These are phyloP conservation scores for Umbelopsis isabellina DNA, from an alignment of 192 early-diverging fungal species.

Conservation along the genomic window DNA sequence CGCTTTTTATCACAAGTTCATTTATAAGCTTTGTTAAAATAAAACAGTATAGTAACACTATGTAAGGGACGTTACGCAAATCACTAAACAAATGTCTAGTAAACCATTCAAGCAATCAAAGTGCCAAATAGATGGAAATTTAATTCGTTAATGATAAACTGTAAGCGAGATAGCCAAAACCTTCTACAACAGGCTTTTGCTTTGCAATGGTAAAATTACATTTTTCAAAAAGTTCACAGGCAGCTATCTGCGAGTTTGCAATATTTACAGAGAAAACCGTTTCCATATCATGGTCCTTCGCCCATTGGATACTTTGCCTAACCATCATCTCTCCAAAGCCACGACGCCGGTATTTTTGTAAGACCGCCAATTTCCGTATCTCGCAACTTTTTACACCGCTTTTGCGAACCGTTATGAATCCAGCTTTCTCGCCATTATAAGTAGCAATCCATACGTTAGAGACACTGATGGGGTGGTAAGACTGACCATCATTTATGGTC, in stretches of 20 bases:
- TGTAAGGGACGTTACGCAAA: too few relatives aligned
- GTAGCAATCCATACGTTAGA: conserved; percentile 17
- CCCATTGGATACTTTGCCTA: background rate
- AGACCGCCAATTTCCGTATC: background rate
- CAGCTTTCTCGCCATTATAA: background rate
- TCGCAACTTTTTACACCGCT: background rate
- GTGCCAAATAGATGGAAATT: background rate
- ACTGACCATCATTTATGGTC: background rate
- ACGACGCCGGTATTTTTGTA: background rate
- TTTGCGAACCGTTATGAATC: background rate
- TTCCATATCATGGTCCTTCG: background rate
- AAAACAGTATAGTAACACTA: too few relatives aligned
- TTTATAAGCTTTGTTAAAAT: too few relatives aligned
- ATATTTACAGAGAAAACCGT: conserved; percentile 4
- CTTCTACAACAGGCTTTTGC: conserved; percentile 28
- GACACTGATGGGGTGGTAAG: background rate
- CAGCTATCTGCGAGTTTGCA: background rate
- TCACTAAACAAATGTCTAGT: too few relatives aligned
- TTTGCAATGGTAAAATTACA: conserved; percentile 2
- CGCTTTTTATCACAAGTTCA: too few relatives aligned
- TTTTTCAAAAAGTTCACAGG: conserved; percentile 19
- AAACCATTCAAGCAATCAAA: too few relatives aligned
- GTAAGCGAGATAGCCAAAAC: conserved; percentile 9
- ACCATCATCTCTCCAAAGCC: conserved; percentile 1
- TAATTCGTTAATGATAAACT: background rate